Percentiles rank a stretch among this genome's conserved stretches.
Evolutionary conservation across 441 rosid species (phyloP).

Genomic region (Croton laevigatus): DNA sequence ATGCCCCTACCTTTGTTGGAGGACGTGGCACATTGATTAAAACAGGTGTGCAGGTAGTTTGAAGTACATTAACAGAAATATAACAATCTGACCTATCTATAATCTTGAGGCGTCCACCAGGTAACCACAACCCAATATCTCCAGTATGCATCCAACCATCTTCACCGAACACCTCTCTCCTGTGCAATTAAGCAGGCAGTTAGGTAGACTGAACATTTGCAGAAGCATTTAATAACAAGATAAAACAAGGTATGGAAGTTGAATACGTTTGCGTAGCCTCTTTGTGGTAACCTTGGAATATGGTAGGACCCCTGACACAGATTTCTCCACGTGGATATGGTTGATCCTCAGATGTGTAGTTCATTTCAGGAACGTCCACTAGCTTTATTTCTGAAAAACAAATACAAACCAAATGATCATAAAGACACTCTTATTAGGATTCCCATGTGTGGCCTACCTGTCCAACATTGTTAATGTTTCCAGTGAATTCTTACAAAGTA

Average conservation of each 20-base stretch:
- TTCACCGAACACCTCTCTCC: slow-evolving; percentile 86
- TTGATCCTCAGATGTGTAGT: slow-evolving; percentile 78
- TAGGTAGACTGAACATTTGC: slow-evolving; percentile 16
- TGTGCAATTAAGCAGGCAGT: slow-evolving; percentile 29
- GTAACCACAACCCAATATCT: slow-evolving; percentile 89
- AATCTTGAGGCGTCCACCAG: slow-evolving; percentile 94
- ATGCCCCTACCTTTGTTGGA: background rate
- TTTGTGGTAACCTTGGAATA: slow-evolving; percentile 85
- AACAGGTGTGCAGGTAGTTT: background rate
- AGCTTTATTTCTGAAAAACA: slow-evolving; percentile 79
- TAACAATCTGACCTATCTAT: slow-evolving; percentile 63
- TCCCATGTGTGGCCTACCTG: background rate
- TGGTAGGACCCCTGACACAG: slow-evolving; percentile 92
- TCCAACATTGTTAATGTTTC: background rate
- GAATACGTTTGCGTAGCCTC: slow-evolving; percentile 86
- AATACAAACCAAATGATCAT: slow-evolving; percentile 2
- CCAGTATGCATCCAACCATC: slow-evolving; percentile 98
- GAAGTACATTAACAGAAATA: background rate
- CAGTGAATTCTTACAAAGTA: background rate
- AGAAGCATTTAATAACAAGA: slow-evolving; percentile 17
- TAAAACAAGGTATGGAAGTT: slow-evolving; percentile 19
- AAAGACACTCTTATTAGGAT: background rate
- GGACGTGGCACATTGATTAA: background rate
- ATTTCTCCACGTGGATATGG: slow-evolving; percentile 97
- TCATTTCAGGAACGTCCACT: slow-evolving; percentile 97